Base-by-base conservation (phyloP, 2,329 filamentous ascomycete species). In the Dactylellina haptotyla region DNA sequence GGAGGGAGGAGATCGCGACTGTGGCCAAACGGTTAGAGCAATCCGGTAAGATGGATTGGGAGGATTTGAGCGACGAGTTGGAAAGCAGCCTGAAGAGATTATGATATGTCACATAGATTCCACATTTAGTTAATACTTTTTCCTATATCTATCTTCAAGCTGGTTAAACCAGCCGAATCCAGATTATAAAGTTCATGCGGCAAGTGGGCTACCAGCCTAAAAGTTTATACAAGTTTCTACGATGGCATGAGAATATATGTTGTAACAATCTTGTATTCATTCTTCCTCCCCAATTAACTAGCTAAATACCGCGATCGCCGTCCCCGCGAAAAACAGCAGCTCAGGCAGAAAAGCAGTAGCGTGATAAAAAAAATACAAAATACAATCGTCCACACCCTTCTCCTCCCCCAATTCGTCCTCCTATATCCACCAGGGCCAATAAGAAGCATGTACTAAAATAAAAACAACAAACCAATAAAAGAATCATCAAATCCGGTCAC, bases 11-110 rank as follows among this genome's bases (percentile, higher is more conserved):
- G 18, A 32, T 73, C 5, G 39, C 56, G 10, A 28, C 14, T 5
- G 14, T 73, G 5, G 69, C 54, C 4, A 51, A 32, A 30, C 39
- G 48, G 10, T 46, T 66, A 18, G 61, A 62, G n/a, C 32, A 53
- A 30, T 28, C 25, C 5, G 69, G 69, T 4, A 66, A 66, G 41
- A 50, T 66, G 69, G 45, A 50, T 5, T 73, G 69, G 69, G 69
- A 73, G 25, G 69, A 73, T 43, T 45, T 73, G 23, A 50, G 61
- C 14, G 26, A 16, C 18, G 48, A 59, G 14, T 41, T 73, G 18
- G 69, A 66, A n/a, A 30, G 32, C 28, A 62, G 54, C 28, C 39
- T 73, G 18, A 56, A 50, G 18, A 41, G 69, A 16, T 32, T 73
- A 4, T 73, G 51, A 53, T 1, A n/a, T 6, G 37, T 41, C 14